Evolutionary conservation across 2,329 filamentous ascomycete species (phyloP).

Genomic region (Spiromastix sp.): DNA sequence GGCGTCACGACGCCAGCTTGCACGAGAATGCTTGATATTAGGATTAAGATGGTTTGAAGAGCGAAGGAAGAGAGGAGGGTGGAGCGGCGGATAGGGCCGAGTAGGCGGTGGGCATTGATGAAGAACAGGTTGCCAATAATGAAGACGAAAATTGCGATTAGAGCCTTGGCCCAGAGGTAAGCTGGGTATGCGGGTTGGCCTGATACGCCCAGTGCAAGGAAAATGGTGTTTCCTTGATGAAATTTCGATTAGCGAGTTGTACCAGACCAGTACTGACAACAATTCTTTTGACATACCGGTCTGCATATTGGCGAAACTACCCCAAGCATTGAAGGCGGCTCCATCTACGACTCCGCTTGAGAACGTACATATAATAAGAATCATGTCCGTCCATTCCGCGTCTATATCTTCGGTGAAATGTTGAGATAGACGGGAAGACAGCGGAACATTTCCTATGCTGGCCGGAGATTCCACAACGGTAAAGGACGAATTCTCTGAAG

Average conservation of each 20-base stretch:
- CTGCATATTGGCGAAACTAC: slow-evolving; percentile 14
- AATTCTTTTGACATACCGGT: slow-evolving; percentile 7
- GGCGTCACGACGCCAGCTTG: slow-evolving; percentile 23
- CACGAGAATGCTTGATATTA: slow-evolving; percentile 26
- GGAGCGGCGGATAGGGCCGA: slow-evolving; percentile 25
- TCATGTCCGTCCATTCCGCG: slow-evolving; percentile 6
- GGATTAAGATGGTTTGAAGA: slow-evolving; percentile 26
- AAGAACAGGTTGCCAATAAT: slow-evolving; percentile 31
- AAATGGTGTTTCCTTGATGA: slow-evolving; percentile 35
- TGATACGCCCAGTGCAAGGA: slow-evolving; percentile 32
- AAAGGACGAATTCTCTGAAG: slow-evolving; percentile 9
- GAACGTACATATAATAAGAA: slow-evolving; percentile 12
- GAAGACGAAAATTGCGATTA: slow-evolving; percentile 30
- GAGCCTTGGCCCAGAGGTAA: slow-evolving; percentile 33
- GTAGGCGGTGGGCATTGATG: slow-evolving; percentile 22
- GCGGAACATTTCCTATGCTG: slow-evolving; percentile 2
- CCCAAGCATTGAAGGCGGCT: slow-evolving; percentile 13
- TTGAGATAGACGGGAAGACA: background rate
- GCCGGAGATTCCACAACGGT: slow-evolving; percentile 7
- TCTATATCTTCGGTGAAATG: slow-evolving; percentile 11
- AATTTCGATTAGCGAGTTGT: background rate
- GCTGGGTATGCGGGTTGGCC: slow-evolving; percentile 29
- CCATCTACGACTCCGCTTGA: slow-evolving; percentile 12
- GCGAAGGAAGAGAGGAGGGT: slow-evolving; percentile 30
- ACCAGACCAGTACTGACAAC: background rate